These are phyloP conservation scores for Blastocladiella emersonii DNA, from an alignment of 371 early-diverging fungal species.

Conservation along the genomic window DNA sequence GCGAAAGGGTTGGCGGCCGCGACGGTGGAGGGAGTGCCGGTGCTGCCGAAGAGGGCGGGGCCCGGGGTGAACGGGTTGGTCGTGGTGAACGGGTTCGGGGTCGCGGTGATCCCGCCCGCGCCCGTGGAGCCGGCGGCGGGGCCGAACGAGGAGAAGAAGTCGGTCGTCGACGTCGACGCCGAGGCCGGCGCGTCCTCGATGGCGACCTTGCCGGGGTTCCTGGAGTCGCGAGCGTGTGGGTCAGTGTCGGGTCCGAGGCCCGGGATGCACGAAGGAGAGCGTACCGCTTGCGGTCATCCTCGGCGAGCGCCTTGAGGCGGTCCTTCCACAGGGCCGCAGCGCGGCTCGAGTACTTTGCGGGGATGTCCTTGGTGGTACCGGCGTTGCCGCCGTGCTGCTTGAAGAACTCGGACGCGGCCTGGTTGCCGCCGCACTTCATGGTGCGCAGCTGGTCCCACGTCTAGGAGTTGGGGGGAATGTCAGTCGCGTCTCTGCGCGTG, in stretches of 20 bases:
- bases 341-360: conserved; percentile 64
- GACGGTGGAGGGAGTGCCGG: not conserved
- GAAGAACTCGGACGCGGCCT: conserved; percentile 63
- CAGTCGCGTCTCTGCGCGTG: conserved; percentile 30
- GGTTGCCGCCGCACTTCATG: conserved; percentile 76
- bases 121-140: not conserved
- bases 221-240: not conserved
- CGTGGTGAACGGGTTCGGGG: too few relatives aligned
- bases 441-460: conserved; percentile 82
- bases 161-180: not conserved
- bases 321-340: conserved; percentile 74
- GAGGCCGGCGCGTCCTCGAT: not conserved
- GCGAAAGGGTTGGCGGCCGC: not conserved
- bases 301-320: conserved; percentile 50
- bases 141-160: not conserved
- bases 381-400: conserved; percentile 39
- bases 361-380: conserved; percentile 49
- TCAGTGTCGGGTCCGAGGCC: not conserved
- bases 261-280: not conserved
- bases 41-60: not conserved
- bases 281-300: conserved; percentile 47
- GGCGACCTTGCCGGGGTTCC: not conserved
- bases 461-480: conserved; percentile 82
- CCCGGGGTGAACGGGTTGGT: too few relatives aligned
- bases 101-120: too few relatives aligned